phyloP scores from a whole-genome alignment of 148 eudicot species.

The Rhododendron vialii region DNA sequence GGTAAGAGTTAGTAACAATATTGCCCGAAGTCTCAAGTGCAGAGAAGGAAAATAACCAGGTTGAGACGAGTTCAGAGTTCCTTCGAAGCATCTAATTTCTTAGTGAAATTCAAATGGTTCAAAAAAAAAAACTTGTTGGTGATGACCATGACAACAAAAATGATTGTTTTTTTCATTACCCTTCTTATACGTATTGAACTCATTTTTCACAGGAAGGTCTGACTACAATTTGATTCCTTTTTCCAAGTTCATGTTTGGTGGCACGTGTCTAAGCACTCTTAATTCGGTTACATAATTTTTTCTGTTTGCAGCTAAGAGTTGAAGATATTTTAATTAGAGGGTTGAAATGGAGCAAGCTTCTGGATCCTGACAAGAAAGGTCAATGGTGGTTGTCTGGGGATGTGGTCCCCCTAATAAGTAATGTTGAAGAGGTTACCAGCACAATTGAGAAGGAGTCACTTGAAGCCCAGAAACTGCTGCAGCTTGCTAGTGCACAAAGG shows the following conservation, averaged over 20 bases:
- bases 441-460: slow-evolving; percentile 66
- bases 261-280: not conserved
- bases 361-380: slow-evolving; percentile 85
- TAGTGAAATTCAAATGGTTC: not conserved
- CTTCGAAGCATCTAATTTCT: not conserved
- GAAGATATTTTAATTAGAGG: slow-evolving; percentile 67
- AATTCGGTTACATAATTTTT: not conserved
- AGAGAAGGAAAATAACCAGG: not conserved
- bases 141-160: not conserved
- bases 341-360: slow-evolving; percentile 76
- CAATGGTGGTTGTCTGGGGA: slow-evolving; percentile 95
- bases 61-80: not conserved
- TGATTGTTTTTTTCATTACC: not conserved
- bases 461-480: slow-evolving; percentile 83
- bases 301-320: slow-evolving; percentile 54
- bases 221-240: not conserved
- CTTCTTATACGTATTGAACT: not conserved
- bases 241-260: not conserved
- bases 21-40: not conserved
- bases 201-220: not conserved
- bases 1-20: not conserved
- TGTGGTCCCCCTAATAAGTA: slow-evolving; percentile 27
- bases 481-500: slow-evolving; percentile 76
- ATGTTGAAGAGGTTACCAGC: slow-evolving; percentile 55
- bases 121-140: not conserved